Evolutionary conservation across 2,329 filamentous ascomycete genomes (phyloP).

Genomic region (Apiospora malaysiana): DNA sequence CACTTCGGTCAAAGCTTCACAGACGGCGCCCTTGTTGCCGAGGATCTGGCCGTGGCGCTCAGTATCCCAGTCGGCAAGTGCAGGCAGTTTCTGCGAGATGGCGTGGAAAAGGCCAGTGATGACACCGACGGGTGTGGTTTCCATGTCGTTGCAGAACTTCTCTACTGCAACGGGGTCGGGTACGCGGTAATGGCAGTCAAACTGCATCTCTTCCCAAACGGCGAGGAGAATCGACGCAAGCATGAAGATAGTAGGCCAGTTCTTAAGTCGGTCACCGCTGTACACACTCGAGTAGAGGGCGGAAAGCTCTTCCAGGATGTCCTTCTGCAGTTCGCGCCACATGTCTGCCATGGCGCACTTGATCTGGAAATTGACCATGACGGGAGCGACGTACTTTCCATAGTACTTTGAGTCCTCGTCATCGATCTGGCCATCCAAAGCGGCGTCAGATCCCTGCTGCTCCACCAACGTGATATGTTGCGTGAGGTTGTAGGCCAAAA

Average conservation of each 20-base stretch:
- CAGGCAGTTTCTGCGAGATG: conserved; percentile 94
- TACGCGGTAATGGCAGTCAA: conserved; percentile 95
- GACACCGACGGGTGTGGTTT: conserved; percentile 92
- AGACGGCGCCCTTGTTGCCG: conserved; percentile 89
- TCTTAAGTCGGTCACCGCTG: conserved; percentile 95
- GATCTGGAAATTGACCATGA: conserved; percentile 99
- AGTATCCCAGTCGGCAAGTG: conserved; percentile 94
- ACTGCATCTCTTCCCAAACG: conserved; percentile 99
- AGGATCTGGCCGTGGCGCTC: conserved; percentile 88
- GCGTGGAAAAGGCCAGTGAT: conserved; percentile 97
- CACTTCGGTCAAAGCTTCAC: conserved; percentile 96
- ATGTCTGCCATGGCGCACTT: conserved; percentile 96
- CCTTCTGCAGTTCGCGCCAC: conserved; percentile 97
- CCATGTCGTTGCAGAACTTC: conserved; percentile 97
- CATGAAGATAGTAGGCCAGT: conserved; percentile 99
- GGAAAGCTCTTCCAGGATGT: conserved; percentile 93
- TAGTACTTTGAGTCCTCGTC: conserved; percentile 86
- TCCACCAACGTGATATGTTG: conserved; percentile 94
- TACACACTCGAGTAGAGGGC: conserved; percentile 96
- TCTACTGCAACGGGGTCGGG: conserved; percentile 83
- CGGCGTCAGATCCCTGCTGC: conserved; percentile 80
- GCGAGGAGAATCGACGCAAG: conserved; percentile 89
- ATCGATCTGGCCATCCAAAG: conserved; percentile 81
- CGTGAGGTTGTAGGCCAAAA: conserved; percentile 94
- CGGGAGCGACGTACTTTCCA: conserved; percentile 89